Evolutionary conservation across 495 filamentous ascomycete genomes (phyloP), one percentile per base, ranked within the genome.

Genomic region (Penicillium subrubescens): DNA sequence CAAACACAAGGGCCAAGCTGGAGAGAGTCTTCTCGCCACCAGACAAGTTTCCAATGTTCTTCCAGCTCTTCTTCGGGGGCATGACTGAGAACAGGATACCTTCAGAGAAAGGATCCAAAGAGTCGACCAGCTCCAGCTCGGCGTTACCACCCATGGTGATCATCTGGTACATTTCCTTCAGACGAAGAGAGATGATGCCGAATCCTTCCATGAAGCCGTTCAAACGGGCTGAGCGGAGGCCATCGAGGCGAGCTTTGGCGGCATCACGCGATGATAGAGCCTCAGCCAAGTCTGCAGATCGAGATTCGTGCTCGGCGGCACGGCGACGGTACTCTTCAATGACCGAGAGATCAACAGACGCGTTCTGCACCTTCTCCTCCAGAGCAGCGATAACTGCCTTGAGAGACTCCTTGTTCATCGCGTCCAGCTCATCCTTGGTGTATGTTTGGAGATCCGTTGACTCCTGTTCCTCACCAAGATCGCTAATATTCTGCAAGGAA

Each of bases 81-180:
- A 99, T 99, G 59, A 99, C 95, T 56, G 88, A 92, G 77, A 99
- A 99, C 39, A 97, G 76, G 61, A 99, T 98, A 8, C 95, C 95
- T 73, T 99, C 95, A 6, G 91, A 92, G 82, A 99, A 99, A 5
- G 95, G 95, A 76, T 99, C 95, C 5, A 99, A 81, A 1, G 88
- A 92, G 77, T 99, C 95, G 23, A 99, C 95, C 31, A 99, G 87
- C 74, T 99, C 95, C 15, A 99, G 83, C 81, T 98, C 96, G 8
- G 95, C 95, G 70, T 99, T 99, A 46, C 95, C 95, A 64, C 95
- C 95, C 95, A 99, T 99, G 31, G 95, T 99, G 77, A 99, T 99
- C 95, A 99, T 97, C 77, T 98, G 95, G 80, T 99, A 99, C 95
- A 99, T 99, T 76, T 99, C 95, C 81, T 99, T 99, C 59, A 99